Evolutionary conservation across 352 stramenopile species (phyloP).

Genomic region (Phytophthora sojae): DNA sequence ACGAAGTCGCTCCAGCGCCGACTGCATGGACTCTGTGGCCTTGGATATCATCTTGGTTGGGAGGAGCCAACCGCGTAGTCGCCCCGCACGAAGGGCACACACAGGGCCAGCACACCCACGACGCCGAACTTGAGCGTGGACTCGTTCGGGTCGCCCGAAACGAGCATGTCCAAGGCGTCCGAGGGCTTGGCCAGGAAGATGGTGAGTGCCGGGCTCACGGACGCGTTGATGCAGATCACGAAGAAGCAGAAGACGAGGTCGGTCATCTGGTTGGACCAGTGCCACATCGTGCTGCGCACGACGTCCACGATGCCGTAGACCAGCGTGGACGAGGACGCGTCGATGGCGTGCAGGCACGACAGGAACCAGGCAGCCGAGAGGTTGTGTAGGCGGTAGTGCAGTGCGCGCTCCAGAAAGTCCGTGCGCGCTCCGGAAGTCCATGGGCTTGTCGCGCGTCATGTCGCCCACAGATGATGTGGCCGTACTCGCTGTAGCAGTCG

Average conservation of each 20-base stretch:
- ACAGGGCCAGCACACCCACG: slow-evolving; percentile 75
- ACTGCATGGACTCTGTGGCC: slow-evolving; percentile 82
- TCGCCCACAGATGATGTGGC: slow-evolving; percentile 90
- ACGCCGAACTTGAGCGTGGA: slow-evolving; percentile 73
- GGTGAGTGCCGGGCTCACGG: slow-evolving; percentile 80
- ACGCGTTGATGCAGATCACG: slow-evolving; percentile 85
- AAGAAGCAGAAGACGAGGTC: slow-evolving; percentile 81
- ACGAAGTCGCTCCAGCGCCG: too few species aligned
- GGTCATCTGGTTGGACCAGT: slow-evolving; percentile 87
- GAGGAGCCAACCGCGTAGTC: slow-evolving; percentile 90
- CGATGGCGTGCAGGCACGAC: slow-evolving; percentile 82
- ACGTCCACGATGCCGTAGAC: slow-evolving; percentile 83
- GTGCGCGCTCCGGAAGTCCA: too few species aligned
- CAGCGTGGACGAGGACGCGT: slow-evolving; percentile 77
- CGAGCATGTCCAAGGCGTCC: slow-evolving; percentile 68
- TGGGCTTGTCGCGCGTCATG: slow-evolving; percentile 88
- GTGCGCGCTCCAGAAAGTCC: slow-evolving; percentile 76
- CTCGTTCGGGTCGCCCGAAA: slow-evolving; percentile 51
- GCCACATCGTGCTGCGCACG: slow-evolving; percentile 77
- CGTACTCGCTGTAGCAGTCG: too few species aligned
- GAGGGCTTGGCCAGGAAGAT: slow-evolving; percentile 78
- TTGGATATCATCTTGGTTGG: slow-evolving; percentile 92
- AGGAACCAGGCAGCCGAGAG: slow-evolving; percentile 88
- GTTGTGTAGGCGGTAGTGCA: slow-evolving; percentile 78
- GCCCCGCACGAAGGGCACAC: slow-evolving; percentile 86